Evolutionary conservation across 345 rosid genomes (phyloP), one percentile per base, ranked within the genome.

Genomic region (Salix brachista): DNA sequence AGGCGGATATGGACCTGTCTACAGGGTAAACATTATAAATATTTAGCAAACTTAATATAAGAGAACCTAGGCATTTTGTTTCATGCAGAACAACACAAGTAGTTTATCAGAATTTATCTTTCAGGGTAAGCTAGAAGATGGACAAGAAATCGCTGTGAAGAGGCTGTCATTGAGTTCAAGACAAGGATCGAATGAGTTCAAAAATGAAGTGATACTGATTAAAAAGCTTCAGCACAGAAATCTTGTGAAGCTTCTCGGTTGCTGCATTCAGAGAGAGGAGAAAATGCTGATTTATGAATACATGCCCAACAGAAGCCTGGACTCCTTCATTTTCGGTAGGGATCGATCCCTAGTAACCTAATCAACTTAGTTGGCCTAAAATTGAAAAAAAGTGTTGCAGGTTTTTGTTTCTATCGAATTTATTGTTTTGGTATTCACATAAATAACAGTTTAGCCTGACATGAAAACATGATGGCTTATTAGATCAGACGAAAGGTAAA

Each of bases 191-290:
- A 56, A 25, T 1, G 73, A 76, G 66, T 76, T 76, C 32, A 75
- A 37, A 25, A 75, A 66, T 39, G 78, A 75, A 75, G 78, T 75
- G 1, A 17, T 52, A 13, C 23, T 54, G 4, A 68, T 76, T 37
- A 56, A 37, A 1, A 68, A 56, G 25, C 79, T 76, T 26, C 79
- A 76, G 41, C 73, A 68, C 56, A 2, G 58, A 28, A 76, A 68
- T 58, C 73, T 76, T 16, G 70, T 76, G 1, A 76, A 76, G 67
- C 73, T 76, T 67, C 80, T 85, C 14, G 83, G 84, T 0, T 80
- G 84, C n/a, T 83, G 84, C 68, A 77, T 79, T 71, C 79, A 83
- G 7, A 83, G 76, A 75, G 81, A 80, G 4, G 86, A 83, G 34
- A 83, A 69, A 56, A 32, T 85, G 74, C 48, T 85, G 36, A 30